Percentiles rank a stretch among this genome's conserved stretches.
Conservation (phyloP, 2,329 filamentous ascomycete genomes). For the Fusarium hostae region DNA sequence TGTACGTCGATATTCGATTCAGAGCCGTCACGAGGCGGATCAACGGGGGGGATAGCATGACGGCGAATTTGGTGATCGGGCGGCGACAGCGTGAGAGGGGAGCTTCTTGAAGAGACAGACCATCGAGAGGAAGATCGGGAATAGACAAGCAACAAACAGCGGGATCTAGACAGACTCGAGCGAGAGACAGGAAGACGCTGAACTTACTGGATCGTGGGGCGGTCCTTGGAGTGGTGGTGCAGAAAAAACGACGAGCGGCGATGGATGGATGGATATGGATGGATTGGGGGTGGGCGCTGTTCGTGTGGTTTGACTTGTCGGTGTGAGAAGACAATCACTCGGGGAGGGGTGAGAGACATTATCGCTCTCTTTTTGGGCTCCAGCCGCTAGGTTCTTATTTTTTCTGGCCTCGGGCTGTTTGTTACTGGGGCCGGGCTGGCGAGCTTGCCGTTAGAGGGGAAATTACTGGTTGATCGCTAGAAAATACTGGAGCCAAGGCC, state of each 20-base stretch:
- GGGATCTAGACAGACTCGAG: constrained; percentile 12
- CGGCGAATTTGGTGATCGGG: constrained; percentile 25
- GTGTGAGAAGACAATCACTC: constrained; percentile 45
- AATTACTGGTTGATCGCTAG: constrained; percentile 29
- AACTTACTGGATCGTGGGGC: constrained; percentile 47
- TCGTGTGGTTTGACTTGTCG: constrained; percentile 47
- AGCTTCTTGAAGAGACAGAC: constrained; percentile 35
- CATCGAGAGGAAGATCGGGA: constrained; percentile 34
- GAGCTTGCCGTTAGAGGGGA: constrained; percentile 21
- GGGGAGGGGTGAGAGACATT: constrained; percentile 42
- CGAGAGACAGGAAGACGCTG: constrained; percentile 28
- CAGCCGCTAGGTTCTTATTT: constrained; percentile 25
- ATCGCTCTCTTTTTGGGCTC: constrained; percentile 25
- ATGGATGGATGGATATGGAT: constrained; percentile 37
- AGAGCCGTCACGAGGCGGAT: constrained; percentile 36
- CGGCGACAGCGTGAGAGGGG: constrained; percentile 29
- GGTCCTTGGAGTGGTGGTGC: constrained; percentile 47
- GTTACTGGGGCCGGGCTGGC: constrained; percentile 30
- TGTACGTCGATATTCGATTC: constrained; percentile 23
- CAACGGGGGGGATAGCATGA: constrained; percentile 31
- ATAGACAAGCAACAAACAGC: constrained; percentile 21
- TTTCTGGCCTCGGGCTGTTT: constrained; percentile 37
- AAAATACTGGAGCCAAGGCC: constrained; percentile 40
- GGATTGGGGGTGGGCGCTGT: constrained; percentile 37
- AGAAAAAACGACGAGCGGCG: constrained; percentile 47